Conservation (phyloP, 2,329 filamentous ascomycete genomes). For the Hymenotorrendiella dingleyae region DNA sequence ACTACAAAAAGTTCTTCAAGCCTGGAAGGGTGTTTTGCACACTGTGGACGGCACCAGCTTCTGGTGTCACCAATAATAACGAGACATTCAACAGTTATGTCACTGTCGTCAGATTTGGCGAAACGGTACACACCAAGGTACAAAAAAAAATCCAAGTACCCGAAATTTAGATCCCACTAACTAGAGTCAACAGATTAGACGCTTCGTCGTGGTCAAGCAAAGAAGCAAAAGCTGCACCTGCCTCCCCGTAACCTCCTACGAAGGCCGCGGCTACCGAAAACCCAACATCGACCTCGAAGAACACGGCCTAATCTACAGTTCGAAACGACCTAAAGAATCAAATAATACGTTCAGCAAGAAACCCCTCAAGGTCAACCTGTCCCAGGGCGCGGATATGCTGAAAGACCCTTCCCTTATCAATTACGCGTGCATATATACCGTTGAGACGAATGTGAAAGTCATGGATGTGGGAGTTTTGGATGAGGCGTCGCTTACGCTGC, state of each 20-base stretch:
- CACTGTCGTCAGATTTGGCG: conserved; percentile 13
- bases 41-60: conserved; percentile 17
- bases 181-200: too few species aligned
- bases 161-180: too few species aligned
- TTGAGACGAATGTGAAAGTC: conserved; percentile 24
- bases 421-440: conserved; percentile 18
- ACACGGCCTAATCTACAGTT: conserved; percentile 20
- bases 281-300: conserved; percentile 17
- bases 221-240: conserved; percentile 13
- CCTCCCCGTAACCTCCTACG: conserved; percentile 18
- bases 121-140: conserved; percentile 18
- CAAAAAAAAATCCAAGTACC: too few species aligned
- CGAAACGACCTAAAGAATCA: conserved; percentile 3
- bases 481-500: conserved; percentile 10
- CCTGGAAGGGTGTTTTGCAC: conserved; percentile 22
- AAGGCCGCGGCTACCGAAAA: conserved; percentile 13
- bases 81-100: conserved; percentile 12
- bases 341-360: conserved; percentile 10
- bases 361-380: conserved; percentile 14
- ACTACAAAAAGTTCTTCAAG: conserved; percentile 19
- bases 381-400: conserved; percentile 7
- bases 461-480: conserved; percentile 21
- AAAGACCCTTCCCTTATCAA: conserved; percentile 18
- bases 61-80: conserved; percentile 7
- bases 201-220: conserved; percentile 21